A percentile compares a stretch with the other conserved stretches of the same genome.
phyloP scores from a whole-genome alignment of 257 asterid species.

The Striga asiatica region DNA sequence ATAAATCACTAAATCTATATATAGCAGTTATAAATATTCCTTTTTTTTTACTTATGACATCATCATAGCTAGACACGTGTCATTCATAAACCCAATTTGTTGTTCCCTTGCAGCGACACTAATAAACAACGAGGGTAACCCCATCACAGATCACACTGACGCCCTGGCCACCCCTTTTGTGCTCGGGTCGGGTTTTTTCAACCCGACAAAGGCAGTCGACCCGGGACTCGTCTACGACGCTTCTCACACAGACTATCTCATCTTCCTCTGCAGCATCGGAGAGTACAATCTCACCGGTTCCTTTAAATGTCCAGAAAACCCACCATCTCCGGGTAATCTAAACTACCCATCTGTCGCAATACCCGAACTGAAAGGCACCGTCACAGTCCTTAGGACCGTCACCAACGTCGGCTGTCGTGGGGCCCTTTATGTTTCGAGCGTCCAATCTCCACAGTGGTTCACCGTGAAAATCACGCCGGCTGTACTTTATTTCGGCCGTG shows the following conservation, averaged over 20 bases:
- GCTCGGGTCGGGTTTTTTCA: conserved; percentile 73
- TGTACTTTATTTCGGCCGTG: conserved; percentile 31
- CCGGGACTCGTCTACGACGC: conserved; percentile 87
- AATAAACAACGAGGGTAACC: conserved; percentile 39
- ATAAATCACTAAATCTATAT: no score
- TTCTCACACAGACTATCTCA: conserved; percentile 61
- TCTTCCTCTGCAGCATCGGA: conserved; percentile 45
- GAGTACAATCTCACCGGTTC: conserved; percentile 15
- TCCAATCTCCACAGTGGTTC: conserved; percentile 59
- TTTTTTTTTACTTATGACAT: no score
- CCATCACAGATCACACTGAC: conserved; percentile 49
- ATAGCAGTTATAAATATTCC: no score
- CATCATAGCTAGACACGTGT: no score
- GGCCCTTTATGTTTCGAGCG: conserved; percentile 34
- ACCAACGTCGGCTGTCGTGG: conserved; percentile 66
- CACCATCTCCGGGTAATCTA: conserved; percentile 31
- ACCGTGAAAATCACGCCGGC: conserved; percentile 50
- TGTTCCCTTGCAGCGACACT: no score
- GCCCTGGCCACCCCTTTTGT: conserved; percentile 71
- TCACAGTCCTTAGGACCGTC: conserved; percentile 44
- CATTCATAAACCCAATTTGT: no score
- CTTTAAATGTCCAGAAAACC: conserved; percentile 35
- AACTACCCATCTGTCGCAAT: conserved; percentile 75
- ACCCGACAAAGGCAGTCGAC: conserved; percentile 80
- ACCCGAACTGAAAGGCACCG: conserved; percentile 39